Percentiles rank a stretch among this genome's conserved stretches.
Conservation (phyloP, 148 eudicot genomes). For the Camellia lanceoleosa region DNA sequence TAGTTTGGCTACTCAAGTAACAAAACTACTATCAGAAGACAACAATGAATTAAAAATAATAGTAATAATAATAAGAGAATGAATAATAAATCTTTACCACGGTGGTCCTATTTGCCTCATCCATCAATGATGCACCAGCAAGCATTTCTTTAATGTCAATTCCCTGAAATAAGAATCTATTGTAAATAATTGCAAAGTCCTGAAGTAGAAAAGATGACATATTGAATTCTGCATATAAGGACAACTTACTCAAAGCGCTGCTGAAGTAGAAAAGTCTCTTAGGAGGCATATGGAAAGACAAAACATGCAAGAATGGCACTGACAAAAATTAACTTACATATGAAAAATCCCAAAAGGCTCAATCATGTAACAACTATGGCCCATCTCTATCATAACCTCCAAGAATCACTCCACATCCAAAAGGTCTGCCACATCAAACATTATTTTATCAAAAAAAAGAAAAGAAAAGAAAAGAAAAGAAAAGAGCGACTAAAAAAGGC, state of each 20-base stretch:
- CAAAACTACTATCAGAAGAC: background rate
- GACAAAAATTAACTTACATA: too few species aligned
- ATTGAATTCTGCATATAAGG: constrained; percentile 9
- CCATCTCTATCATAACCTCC: too few species aligned
- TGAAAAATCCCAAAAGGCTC: too few species aligned
- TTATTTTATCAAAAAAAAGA: too few species aligned
- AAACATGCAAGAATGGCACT: too few species aligned
- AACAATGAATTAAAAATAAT: background rate
- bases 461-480: too few species aligned
- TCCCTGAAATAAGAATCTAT: constrained; percentile 47
- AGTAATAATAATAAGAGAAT: constrained; percentile 9
- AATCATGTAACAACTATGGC: too few species aligned
- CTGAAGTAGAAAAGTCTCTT: constrained; percentile 30
- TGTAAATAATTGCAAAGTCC: background rate
- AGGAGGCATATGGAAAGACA: too few species aligned
- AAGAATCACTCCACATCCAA: too few species aligned
- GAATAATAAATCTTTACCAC: constrained; percentile 39
- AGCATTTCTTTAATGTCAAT: constrained; percentile 90
- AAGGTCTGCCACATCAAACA: too few species aligned
- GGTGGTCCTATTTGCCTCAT: constrained; percentile 81
- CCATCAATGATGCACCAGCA: constrained; percentile 94
- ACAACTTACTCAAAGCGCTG: constrained; percentile 84
- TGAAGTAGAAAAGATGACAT: background rate
- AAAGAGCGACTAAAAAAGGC: too few species aligned
- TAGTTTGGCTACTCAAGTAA: background rate